phyloP scores from a whole-genome alignment of 2,329 filamentous ascomycete genomes.

The Fusarium algeriense region DNA sequence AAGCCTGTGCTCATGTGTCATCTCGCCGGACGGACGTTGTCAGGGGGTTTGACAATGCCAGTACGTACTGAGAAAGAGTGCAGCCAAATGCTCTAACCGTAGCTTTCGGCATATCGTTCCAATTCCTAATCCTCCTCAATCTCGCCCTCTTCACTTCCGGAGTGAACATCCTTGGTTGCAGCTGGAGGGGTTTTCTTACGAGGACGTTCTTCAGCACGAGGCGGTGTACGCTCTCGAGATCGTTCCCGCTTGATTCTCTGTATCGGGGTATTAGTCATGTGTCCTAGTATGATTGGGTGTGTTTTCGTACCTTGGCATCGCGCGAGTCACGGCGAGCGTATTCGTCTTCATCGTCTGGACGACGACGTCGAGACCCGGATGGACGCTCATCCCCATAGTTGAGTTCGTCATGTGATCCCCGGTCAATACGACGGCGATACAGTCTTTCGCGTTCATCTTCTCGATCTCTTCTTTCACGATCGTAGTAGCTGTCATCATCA shows the following conservation, averaged over 20 bases:
- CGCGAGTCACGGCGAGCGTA: conserved; percentile 73
- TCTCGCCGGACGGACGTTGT: conserved; percentile 44
- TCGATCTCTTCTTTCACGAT: conserved; percentile 86
- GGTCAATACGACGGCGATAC: conserved; percentile 83
- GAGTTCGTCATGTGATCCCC: conserved; percentile 85
- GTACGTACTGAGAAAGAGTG: conserved; percentile 46
- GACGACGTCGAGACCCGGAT: conserved; percentile 76
- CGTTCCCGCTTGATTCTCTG: conserved; percentile 71
- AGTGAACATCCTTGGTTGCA: conserved; percentile 65
- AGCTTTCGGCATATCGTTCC: conserved; percentile 8
- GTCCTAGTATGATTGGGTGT: background rate
- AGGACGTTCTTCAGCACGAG: conserved; percentile 64
- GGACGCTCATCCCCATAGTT: conserved; percentile 86
- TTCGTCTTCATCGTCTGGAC: conserved; percentile 82
- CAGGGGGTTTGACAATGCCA: conserved; percentile 44
- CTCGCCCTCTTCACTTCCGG: conserved; percentile 95
- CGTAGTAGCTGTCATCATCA: conserved; percentile 78
- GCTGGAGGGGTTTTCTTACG: conserved; percentile 68
- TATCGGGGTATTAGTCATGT: conserved; percentile 46
- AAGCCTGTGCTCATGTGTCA: conserved; percentile 49
- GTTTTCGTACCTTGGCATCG: conserved; percentile 71
- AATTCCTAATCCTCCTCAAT: conserved; percentile 81
- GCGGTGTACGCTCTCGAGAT: conserved; percentile 71
- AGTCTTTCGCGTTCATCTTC: conserved; percentile 91
- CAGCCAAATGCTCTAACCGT: conserved; percentile 19